Evolutionary conservation across 2,329 filamentous ascomycete genomes (phyloP).

Genomic region (Nemania sp.): DNA sequence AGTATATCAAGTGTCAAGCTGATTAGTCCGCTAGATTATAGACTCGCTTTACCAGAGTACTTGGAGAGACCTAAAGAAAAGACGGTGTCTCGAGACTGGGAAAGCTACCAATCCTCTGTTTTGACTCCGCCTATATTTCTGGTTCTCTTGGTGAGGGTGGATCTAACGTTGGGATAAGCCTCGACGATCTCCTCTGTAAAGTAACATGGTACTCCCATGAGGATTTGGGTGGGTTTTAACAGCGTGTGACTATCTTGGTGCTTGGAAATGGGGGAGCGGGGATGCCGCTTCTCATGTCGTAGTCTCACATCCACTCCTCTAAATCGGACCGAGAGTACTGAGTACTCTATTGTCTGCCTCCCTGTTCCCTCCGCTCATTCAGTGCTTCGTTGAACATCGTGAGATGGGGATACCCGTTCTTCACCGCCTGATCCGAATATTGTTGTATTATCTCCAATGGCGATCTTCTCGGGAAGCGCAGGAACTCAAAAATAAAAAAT

Average conservation of each 20-base stretch:
- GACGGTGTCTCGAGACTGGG: background rate
- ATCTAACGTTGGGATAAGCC: constrained; percentile 35
- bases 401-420: constrained; percentile 24
- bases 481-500: background rate
- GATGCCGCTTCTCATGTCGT: constrained; percentile 24
- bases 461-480: constrained; percentile 14
- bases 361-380: constrained; percentile 22
- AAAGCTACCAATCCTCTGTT: constrained; percentile 25
- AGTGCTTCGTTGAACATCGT: constrained; percentile 35
- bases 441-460: constrained; percentile 25
- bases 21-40: constrained; percentile 21
- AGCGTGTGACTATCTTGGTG: background rate
- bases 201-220: constrained; percentile 31
- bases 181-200: constrained; percentile 30
- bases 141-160: constrained; percentile 30
- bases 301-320: constrained; percentile 33
- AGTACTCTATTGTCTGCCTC: constrained; percentile 30
- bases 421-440: constrained; percentile 18
- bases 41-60: constrained; percentile 23
- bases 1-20: constrained; percentile 14
- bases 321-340: constrained; percentile 38
- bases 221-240: constrained; percentile 20
- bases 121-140: constrained; percentile 24
- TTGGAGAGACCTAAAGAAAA: constrained; percentile 17
- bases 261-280: background rate